Percentiles rank a stretch among this genome's conserved stretches.
Evolutionary conservation across 805 yeast species (phyloP).

Genomic region (Candida lessepsii): DNA sequence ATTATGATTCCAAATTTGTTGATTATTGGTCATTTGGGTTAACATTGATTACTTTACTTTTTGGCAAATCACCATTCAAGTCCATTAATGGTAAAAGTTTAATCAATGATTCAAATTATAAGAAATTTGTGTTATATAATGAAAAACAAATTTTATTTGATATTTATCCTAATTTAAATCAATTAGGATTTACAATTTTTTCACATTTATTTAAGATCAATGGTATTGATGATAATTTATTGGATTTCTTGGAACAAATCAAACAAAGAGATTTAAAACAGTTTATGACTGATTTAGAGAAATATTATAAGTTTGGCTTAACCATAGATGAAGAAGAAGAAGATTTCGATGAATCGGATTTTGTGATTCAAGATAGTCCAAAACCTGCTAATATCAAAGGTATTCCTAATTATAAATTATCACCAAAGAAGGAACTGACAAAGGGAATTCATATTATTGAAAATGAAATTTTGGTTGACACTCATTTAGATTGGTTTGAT

Average conservation of each 20-base stretch:
- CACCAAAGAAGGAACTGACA: conserved; percentile 2
- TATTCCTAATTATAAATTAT: neutral
- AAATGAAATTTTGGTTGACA: conserved; percentile 13
- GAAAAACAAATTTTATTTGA: conserved; percentile 45
- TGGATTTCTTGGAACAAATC: conserved; percentile 22
- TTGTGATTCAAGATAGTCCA: neutral
- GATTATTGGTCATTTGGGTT: conserved; percentile 58
- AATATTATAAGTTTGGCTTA: conserved; percentile 39
- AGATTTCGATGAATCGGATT: conserved; percentile 14
- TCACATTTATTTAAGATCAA: conserved; percentile 39
- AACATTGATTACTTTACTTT: conserved; percentile 48
- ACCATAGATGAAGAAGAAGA: conserved; percentile 40
- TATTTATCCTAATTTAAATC: conserved; percentile 42
- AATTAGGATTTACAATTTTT: conserved; percentile 40
- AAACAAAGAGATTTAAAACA: conserved; percentile 33
- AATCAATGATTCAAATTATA: conserved; percentile 43
- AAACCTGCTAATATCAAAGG: neutral
- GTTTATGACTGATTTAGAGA: conserved; percentile 29
- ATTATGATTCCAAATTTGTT: conserved; percentile 46
- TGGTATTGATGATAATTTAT: conserved; percentile 33
- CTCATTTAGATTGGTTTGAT: conserved; percentile 17
- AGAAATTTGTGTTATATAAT: conserved; percentile 37
- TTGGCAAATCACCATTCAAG: conserved; percentile 54
- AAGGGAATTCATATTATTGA: conserved; percentile 8
- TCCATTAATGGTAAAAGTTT: conserved; percentile 21